Evolutionary conservation across 1,284 basidiomycete genomes (phyloP).

Genomic region (Peniophora sp.): DNA sequence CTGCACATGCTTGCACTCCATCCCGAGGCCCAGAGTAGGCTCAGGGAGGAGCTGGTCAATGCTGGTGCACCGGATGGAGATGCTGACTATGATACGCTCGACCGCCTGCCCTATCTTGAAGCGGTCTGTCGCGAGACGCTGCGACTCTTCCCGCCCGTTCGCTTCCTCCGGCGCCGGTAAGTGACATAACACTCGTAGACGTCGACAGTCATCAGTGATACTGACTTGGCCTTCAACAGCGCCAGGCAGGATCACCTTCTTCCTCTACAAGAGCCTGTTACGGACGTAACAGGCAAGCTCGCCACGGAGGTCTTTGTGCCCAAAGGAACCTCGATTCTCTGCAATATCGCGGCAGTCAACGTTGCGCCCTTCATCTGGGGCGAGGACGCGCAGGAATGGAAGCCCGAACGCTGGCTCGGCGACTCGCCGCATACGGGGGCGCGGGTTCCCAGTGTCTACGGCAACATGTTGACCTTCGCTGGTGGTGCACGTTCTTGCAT

Average conservation of each 20-base stretch:
- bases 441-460: conserved; percentile 15
- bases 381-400: conserved; percentile 16
- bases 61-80: conserved; percentile 4
- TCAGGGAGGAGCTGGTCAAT: conserved; percentile 14
- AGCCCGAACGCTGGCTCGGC: conserved; percentile 17
- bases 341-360: conserved; percentile 8
- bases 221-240: neutral
- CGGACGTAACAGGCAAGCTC: conserved; percentile 6
- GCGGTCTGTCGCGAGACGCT: conserved; percentile 40
- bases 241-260: conserved; percentile 6
- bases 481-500: conserved; percentile 23
- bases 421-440: conserved; percentile 12
- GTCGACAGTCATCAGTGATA: neutral
- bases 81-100: conserved; percentile 29
- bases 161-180: conserved; percentile 35
- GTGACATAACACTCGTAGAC: conserved; percentile 8
- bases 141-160: conserved; percentile 34
- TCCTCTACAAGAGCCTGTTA: conserved; percentile 10
- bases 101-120: conserved; percentile 32
- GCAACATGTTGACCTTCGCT: conserved; percentile 24
- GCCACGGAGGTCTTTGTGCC: conserved; percentile 6
- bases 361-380: conserved; percentile 13
- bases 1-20: conserved; percentile 12
- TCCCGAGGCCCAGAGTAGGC: conserved; percentile 11
- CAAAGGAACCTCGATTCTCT: conserved; percentile 9